Evolutionary conservation across 345 rosid genomes (phyloP).

Genomic region (Brassica juncea): DNA sequence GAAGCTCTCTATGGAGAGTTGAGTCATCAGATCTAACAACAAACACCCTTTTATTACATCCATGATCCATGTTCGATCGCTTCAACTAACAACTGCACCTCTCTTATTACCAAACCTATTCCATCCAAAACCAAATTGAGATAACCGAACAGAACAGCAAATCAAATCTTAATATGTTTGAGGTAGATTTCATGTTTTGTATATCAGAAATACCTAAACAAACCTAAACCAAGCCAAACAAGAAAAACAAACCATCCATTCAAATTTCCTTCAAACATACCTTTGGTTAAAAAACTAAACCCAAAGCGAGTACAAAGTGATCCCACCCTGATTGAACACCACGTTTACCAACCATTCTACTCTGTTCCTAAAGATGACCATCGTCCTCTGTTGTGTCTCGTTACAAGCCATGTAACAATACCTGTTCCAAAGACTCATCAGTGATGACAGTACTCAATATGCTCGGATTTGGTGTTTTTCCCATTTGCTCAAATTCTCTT

Average conservation of each 20-base stretch:
- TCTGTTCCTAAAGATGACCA: neutral
- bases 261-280: neutral
- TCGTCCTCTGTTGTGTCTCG: neutral
- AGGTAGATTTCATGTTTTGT: neutral
- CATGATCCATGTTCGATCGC: neutral
- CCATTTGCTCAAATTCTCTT: neutral
- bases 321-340: slow-evolving; percentile 2
- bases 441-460: slow-evolving; percentile 4
- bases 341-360: slow-evolving; percentile 1
- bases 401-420: slow-evolving; percentile 11
- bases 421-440: slow-evolving; percentile 1
- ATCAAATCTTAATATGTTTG: neutral
- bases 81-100: neutral
- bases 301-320: slow-evolving; percentile 2
- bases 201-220: neutral
- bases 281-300: neutral
- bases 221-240: neutral
- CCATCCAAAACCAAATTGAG: neutral
- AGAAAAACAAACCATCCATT: neutral
- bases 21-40: slow-evolving; percentile 24
- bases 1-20: neutral
- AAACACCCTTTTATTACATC: slow-evolving; percentile 29
- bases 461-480: slow-evolving; percentile 2
- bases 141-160: neutral
- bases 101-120: neutral